Conservation (phyloP, 108 stramenopile genomes). For the Nitzschia palea region DNA sequence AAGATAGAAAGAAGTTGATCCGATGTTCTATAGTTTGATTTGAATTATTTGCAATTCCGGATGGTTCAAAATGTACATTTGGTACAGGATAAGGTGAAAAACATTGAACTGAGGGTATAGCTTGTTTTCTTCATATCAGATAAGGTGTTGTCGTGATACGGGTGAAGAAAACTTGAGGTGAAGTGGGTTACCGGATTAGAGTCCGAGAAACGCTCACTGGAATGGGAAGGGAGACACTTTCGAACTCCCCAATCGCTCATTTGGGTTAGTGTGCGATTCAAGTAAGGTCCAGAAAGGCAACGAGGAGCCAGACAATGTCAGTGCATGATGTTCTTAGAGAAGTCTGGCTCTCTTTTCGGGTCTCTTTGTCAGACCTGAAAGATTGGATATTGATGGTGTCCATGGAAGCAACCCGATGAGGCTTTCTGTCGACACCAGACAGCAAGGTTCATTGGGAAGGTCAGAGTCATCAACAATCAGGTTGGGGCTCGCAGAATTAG, state of each 20-base stretch:
- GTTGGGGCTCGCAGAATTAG: neutral
- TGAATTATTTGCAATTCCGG: neutral
- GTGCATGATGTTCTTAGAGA: neutral
- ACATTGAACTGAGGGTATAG: neutral
- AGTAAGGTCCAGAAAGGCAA: no score
- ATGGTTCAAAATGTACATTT: neutral
- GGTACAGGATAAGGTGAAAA: neutral
- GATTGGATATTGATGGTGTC: neutral
- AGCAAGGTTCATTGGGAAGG: neutral
- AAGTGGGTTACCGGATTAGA: no score
- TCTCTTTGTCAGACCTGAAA: neutral
- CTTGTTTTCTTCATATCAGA: neutral
- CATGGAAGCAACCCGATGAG: neutral
- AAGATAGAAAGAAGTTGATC: neutral
- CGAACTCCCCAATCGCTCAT: no score
- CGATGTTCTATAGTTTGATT: neutral
- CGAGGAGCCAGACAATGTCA: no score
- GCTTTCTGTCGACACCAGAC: neutral
- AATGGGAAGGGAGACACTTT: no score
- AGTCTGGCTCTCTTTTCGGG: neutral
- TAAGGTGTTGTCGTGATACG: constrained; percentile 4
- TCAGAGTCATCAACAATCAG: neutral
- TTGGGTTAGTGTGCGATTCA: no score
- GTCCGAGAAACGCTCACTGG: no score
- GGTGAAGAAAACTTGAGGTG: no score